Evolutionary conservation across 257 asterid species (phyloP).

Genomic region (Scutellaria barbata): DNA sequence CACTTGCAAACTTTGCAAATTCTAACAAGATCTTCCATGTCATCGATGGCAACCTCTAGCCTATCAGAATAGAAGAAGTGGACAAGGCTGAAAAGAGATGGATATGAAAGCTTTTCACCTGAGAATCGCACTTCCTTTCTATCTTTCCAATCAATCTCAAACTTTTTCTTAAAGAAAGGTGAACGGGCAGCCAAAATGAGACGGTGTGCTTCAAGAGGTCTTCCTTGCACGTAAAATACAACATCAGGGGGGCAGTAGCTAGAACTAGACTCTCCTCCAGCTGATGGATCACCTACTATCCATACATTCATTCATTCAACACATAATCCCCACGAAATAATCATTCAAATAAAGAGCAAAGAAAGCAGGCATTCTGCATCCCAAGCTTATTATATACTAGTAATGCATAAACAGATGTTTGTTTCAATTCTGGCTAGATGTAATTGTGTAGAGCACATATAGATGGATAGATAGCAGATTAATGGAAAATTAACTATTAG

Average conservation of each 20-base stretch:
- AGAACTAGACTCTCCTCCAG: slow-evolving; percentile 57
- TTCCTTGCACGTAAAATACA: slow-evolving; percentile 87
- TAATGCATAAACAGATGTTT: neutral
- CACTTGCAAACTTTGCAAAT: slow-evolving; percentile 94
- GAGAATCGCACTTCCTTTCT: slow-evolving; percentile 76
- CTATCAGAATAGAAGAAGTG: slow-evolving; percentile 92
- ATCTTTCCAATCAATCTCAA: slow-evolving; percentile 72
- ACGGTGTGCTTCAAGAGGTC: slow-evolving; percentile 92
- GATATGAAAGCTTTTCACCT: slow-evolving; percentile 72
- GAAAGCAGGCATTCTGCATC: neutral
- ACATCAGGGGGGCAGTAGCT: slow-evolving; percentile 79
- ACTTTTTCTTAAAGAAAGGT: slow-evolving; percentile 77
- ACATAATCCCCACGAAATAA: slow-evolving; percentile 36
- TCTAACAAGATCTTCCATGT: slow-evolving; percentile 88
- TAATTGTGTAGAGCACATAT: slow-evolving; percentile 9
- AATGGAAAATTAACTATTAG: neutral
- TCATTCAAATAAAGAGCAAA: slow-evolving; percentile 35
- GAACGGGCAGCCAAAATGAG: slow-evolving; percentile 89
- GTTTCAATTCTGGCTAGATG: neutral
- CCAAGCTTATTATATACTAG: neutral
- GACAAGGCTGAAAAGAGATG: slow-evolving; percentile 85
- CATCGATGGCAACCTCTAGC: slow-evolving; percentile 80
- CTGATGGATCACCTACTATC: slow-evolving; percentile 56
- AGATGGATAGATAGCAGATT: neutral
- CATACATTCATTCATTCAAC: slow-evolving; percentile 18